Evolutionary conservation across 208 protist genomes (phyloP).

Genomic region (Trypanosoma grayi): DNA sequence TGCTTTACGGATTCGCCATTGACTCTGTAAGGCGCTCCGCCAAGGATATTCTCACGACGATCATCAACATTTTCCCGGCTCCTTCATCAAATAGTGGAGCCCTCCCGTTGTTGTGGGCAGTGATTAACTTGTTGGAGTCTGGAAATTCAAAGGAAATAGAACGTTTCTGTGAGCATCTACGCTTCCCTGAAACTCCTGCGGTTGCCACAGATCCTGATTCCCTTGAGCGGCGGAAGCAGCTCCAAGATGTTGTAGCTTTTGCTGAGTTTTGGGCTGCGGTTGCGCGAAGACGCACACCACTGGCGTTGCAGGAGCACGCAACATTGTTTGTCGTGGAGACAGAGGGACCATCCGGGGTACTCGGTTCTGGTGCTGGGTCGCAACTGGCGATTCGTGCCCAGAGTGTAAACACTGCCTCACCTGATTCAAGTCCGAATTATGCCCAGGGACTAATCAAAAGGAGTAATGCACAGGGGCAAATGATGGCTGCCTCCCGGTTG

Average conservation of each 20-base stretch:
- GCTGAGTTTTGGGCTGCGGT: constrained; percentile 49
- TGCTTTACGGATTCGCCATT: constrained; percentile 67
- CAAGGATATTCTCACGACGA: constrained; percentile 41
- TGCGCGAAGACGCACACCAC: constrained; percentile 31
- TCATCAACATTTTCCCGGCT: constrained; percentile 56
- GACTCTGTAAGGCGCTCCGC: constrained; percentile 62
- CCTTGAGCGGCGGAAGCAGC: constrained; percentile 46
- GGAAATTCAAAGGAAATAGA: constrained; percentile 52
- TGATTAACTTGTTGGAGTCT: constrained; percentile 60
- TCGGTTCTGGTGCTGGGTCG: constrained; percentile 16
- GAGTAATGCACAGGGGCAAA: constrained; percentile 58
- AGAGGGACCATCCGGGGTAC: constrained; percentile 32
- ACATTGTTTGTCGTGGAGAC: constrained; percentile 62
- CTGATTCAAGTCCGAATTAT: constrained; percentile 22
- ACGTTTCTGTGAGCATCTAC: constrained; percentile 48
- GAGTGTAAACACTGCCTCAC: not conserved
- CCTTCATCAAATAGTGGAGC: constrained; percentile 45
- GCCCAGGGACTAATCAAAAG: constrained; percentile 54
- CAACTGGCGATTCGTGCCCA: constrained; percentile 18
- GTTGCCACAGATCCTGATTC: constrained; percentile 48
- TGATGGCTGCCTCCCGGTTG: constrained; percentile 44
- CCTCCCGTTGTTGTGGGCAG: constrained; percentile 73
- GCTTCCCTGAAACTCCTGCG: constrained; percentile 45
- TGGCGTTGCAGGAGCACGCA: constrained; percentile 56
- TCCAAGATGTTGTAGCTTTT: constrained; percentile 38